These are phyloP conservation scores for Trichoderma atroviride DNA, from an alignment of 2,329 filamentous ascomycete genomes.

Conservation along the genomic window DNA sequence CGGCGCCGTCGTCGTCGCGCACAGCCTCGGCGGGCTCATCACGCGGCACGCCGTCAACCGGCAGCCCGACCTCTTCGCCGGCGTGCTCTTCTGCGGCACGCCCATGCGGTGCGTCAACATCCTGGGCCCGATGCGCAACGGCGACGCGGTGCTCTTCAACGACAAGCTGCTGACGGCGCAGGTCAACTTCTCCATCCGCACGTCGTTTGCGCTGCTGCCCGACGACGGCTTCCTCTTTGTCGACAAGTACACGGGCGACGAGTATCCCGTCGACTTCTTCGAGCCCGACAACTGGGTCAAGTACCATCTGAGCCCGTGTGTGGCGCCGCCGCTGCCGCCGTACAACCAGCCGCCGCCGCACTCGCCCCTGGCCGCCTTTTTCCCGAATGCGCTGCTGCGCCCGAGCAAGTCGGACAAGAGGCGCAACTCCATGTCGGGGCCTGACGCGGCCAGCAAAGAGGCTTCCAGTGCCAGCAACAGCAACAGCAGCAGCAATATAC, in stretches of 20 bases:
- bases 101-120: conserved; percentile 90
- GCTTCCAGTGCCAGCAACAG: background rate
- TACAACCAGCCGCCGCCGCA: conserved; percentile 45
- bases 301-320: conserved; percentile 75
- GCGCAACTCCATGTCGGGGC: conserved; percentile 6
- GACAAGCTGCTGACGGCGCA: conserved; percentile 88
- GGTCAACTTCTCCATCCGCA: conserved; percentile 89
- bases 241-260: conserved; percentile 76
- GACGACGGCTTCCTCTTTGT: conserved; percentile 87
- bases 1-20: conserved; percentile 81
- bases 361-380: conserved; percentile 52
- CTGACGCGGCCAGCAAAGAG: background rate
- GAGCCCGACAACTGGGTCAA: conserved; percentile 77
- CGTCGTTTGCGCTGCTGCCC: conserved; percentile 81
- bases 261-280: conserved; percentile 84
- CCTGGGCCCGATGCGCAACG: conserved; percentile 83
- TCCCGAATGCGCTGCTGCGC: conserved; percentile 48
- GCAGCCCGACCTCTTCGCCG: conserved; percentile 80
- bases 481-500: background rate
- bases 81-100: conserved; percentile 82
- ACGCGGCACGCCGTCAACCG: conserved; percentile 86
- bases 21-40: conserved; percentile 85
- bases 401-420: conserved; percentile 44
- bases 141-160: conserved; percentile 88
- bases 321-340: conserved; percentile 67